Evolutionary conservation across 345 rosid genomes (phyloP).

Genomic region (Lumnitzera littorea): DNA sequence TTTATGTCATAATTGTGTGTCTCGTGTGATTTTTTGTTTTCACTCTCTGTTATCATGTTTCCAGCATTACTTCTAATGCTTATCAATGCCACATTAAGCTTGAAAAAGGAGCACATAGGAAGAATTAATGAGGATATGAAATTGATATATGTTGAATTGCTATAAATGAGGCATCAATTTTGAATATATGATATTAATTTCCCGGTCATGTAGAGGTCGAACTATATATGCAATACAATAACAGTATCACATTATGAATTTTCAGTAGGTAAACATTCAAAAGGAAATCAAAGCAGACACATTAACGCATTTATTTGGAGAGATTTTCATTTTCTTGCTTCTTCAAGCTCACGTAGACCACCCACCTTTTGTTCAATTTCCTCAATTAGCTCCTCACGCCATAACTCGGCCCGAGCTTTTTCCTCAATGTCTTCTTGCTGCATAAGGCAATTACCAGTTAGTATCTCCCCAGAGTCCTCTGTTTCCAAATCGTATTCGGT

Average conservation of each 20-base stretch:
- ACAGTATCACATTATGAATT: not conserved
- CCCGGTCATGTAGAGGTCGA: not conserved
- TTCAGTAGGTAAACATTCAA: not conserved
- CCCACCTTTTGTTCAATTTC: slow-evolving; percentile 93
- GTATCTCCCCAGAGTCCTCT: no score
- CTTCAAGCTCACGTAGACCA: slow-evolving; percentile 78
- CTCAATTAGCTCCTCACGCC: slow-evolving; percentile 93
- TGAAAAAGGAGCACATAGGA: no score
- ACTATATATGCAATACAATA: not conserved
- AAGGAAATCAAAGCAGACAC: not conserved
- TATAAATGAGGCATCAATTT: no score
- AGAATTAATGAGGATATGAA: no score
- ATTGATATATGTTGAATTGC: no score
- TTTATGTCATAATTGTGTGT: no score
- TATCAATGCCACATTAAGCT: no score
- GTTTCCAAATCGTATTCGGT: no score
- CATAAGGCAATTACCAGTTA: not conserved
- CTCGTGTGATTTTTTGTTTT: no score
- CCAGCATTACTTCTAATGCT: no score
- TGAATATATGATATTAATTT: no score
- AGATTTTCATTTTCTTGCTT: slow-evolving; percentile 47
- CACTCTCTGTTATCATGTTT: no score
- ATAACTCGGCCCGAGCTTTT: slow-evolving; percentile 76
- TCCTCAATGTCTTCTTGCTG: slow-evolving; percentile 94
- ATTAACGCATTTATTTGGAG: not conserved